Evolutionary conservation across 2,329 filamentous ascomycete species (phyloP), one percentile per base, ranked within the genome.

Genomic region (Ophiostoma piceae): DNA sequence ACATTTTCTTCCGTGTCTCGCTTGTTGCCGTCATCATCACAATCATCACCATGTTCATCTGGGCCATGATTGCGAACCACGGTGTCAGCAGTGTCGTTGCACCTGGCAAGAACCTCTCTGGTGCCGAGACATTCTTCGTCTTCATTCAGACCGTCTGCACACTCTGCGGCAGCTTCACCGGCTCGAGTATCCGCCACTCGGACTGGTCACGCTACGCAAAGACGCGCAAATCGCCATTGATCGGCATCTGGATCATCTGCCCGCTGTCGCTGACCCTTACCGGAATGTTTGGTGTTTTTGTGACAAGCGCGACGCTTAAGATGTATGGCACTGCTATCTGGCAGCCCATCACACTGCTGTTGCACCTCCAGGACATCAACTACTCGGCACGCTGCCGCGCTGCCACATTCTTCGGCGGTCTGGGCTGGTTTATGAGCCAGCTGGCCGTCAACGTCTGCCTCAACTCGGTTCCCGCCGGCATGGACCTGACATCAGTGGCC

Each of bases 381-480:
- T 73, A 73, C 29, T 67, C 66, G 22, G 65, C 71, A 7, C 68
- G 70, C 7, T 41, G 68, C 16, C 54, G 72, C 6, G 72, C 72
- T 1, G 72, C 71, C 4, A 71, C 69, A 3, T 73, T 73, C 67
- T 73, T 73, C 39, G 71, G 51, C 29, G 71, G 72, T 22, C 4
- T 71, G 12, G 71, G 72, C 1, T 73, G 69, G 41, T 72, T 72
- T 43, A 39, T 68, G 35, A 72, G 70, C 66, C 71, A 73, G 68
- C 57, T 74, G 4, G 65, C 70, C 19, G 64, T 72, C 68, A 71
- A 73, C 62, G 26, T 72, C 8, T 60, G 35, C 8, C 57, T 32
- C 19, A 74, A 74, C 65, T 71, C 71, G 4, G 72, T 74, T n/a
- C 70, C 71, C 43, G 70, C 70, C 14, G 73, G 73, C 62, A 73